phyloP scores from a whole-genome alignment of 768 basidiomycete genomes.

The Agrocybe pediades region DNA sequence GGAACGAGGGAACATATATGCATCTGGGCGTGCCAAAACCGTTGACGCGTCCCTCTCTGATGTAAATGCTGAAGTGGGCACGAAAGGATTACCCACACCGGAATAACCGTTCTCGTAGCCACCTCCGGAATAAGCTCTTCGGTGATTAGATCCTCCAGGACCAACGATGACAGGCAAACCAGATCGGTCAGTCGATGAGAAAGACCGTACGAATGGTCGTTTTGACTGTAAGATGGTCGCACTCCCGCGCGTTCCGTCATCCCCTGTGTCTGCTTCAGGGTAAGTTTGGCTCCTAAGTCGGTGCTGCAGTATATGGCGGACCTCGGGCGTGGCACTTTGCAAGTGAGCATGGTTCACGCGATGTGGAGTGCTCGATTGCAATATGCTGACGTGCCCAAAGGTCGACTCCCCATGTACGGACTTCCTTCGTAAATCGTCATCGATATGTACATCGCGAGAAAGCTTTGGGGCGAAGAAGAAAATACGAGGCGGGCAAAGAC shows the following conservation, averaged over 20 bases:
- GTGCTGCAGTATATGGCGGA: background rate
- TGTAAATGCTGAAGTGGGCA: background rate
- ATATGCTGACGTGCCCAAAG: background rate
- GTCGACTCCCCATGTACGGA: background rate
- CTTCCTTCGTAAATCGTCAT: background rate
- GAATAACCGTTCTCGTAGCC: background rate
- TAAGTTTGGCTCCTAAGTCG: background rate
- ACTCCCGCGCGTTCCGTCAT: background rate
- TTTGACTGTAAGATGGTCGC: background rate
- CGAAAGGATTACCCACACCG: too few relatives aligned
- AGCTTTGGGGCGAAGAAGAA: conserved; percentile 15
- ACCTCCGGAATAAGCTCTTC: background rate
- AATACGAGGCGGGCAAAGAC: conserved; percentile 8
- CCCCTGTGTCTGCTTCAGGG: background rate
- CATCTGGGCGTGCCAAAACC: too few relatives aligned
- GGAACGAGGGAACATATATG: too few relatives aligned
- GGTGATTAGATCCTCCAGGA: background rate
- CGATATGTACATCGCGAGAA: background rate
- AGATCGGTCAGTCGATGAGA: background rate
- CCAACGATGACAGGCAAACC: background rate
- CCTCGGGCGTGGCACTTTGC: too few relatives aligned
- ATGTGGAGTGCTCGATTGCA: background rate
- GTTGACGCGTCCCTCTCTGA: background rate
- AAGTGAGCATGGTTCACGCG: background rate
- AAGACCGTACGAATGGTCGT: background rate